Evolutionary conservation across 1,284 basidiomycete genomes (phyloP).

Genomic region (Moniliophthora roreri): DNA sequence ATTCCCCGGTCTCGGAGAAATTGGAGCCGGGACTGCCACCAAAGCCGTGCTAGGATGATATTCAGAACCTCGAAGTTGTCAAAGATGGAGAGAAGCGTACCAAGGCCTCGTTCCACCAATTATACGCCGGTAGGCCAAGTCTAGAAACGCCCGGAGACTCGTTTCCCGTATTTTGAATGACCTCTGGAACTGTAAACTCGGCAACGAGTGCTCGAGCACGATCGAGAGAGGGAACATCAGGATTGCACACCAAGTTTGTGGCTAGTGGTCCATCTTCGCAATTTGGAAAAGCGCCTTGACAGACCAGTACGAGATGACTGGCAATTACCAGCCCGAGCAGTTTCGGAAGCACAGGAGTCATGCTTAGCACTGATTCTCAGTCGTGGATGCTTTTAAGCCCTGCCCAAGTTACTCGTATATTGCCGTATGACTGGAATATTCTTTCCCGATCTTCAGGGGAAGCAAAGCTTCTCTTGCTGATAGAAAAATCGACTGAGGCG

Average conservation of each 20-base stretch:
- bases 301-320: no score
- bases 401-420: no score
- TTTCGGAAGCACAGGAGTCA: no score
- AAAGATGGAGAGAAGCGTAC: constrained; percentile 24
- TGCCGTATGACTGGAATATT: no score
- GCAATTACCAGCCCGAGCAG: no score
- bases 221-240: constrained; percentile 40
- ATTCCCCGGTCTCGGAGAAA: constrained; percentile 45
- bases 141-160: constrained; percentile 49
- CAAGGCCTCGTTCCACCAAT: constrained; percentile 57
- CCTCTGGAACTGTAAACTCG: constrained; percentile 48
- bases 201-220: constrained; percentile 47
- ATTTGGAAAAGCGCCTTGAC: no score
- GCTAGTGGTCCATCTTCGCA: constrained; percentile 38
- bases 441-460: no score
- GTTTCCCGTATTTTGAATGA: constrained; percentile 51
- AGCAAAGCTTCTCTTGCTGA: no score
- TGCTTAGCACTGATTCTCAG: no score
- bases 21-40: constrained; percentile 49
- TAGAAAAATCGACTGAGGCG: no score
- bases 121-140: constrained; percentile 48
- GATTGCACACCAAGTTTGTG: constrained; percentile 48
- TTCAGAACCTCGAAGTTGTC: not conserved
- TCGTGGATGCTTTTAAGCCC: no score
- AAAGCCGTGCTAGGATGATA: constrained; percentile 45